phyloP scores from a whole-genome alignment of 108 stramenopile species.

The Aureococcus anophagefferens region DNA sequence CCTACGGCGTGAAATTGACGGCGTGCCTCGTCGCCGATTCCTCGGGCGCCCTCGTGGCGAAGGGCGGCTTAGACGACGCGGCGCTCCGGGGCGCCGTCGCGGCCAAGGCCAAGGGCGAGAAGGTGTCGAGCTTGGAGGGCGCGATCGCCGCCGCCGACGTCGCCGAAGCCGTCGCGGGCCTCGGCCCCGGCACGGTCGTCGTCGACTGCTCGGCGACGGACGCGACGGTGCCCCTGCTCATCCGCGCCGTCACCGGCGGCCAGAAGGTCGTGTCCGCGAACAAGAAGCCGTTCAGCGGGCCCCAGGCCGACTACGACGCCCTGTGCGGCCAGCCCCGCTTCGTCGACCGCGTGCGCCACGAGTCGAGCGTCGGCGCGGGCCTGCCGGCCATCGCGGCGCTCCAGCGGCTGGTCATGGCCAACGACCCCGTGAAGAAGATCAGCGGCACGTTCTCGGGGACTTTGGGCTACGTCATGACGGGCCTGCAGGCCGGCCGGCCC shows the following conservation, averaged over 20 bases:
- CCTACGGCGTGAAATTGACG: no score
- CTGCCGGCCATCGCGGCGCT: slow-evolving; percentile 42
- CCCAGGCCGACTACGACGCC: slow-evolving; percentile 28
- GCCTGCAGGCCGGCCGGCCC: slow-evolving; percentile 38
- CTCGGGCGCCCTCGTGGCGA: no score
- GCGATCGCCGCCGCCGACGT: no score
- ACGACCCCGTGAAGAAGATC: slow-evolving; percentile 33
- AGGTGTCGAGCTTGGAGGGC: no score
- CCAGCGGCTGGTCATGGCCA: slow-evolving; percentile 33
- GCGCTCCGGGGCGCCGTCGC: no score
- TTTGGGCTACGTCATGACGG: slow-evolving; percentile 43
- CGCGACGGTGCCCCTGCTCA: slow-evolving; percentile 23
- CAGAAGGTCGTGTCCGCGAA: slow-evolving; percentile 38
- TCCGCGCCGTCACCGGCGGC: slow-evolving; percentile 24
- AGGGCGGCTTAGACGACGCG: no score
- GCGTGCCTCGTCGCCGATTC: no score
- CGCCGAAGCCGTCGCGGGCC: no score
- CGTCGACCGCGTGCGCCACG: slow-evolving; percentile 26
- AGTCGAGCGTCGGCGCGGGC: slow-evolving; percentile 49
- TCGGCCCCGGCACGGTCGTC: slow-evolving; percentile 20
- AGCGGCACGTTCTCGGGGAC: slow-evolving; percentile 47
- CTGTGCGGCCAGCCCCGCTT: slow-evolving; percentile 14
- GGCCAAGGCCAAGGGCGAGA: no score
- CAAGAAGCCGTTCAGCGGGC: slow-evolving; percentile 39
- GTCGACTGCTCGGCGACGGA: slow-evolving; percentile 37